phyloP scores from a whole-genome alignment of 148 eudicot genomes.

The Simmondsia chinensis region DNA sequence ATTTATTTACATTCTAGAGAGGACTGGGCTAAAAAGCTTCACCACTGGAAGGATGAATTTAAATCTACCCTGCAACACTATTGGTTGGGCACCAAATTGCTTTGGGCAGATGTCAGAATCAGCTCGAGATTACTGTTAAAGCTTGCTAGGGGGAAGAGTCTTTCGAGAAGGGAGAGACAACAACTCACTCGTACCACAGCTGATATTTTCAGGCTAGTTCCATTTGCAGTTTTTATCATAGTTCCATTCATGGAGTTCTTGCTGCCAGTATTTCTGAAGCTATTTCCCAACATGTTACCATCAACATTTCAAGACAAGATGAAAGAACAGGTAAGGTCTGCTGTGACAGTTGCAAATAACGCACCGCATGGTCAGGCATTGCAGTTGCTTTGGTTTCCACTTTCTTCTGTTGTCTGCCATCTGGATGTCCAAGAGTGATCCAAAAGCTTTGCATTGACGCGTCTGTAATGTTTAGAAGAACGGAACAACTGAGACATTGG shows the following conservation, averaged over 20 bases:
- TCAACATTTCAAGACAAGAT: conserved; percentile 88
- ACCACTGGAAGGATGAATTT: conserved; percentile 65
- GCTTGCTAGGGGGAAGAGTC: conserved; percentile 62
- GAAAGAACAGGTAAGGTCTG: conserved; percentile 62
- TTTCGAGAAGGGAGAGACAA: conserved; percentile 82
- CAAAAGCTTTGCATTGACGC: no score
- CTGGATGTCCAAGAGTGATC: no score
- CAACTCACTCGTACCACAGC: conserved; percentile 87
- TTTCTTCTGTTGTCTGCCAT: no score
- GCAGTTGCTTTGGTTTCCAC: neutral
- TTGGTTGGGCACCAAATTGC: conserved; percentile 76
- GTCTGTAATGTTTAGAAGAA: no score
- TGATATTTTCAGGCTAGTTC: conserved; percentile 90
- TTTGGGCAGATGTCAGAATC: conserved; percentile 85
- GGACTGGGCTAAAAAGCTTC: conserved; percentile 74
- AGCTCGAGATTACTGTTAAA: conserved; percentile 59
- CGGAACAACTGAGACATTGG: no score
- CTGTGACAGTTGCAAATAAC: conserved; percentile 3
- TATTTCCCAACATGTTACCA: conserved; percentile 85
- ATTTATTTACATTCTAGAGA: conserved; percentile 26
- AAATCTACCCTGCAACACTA: conserved; percentile 62
- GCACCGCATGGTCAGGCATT: no score
- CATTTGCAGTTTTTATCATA: conserved; percentile 71
- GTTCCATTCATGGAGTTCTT: conserved; percentile 91
- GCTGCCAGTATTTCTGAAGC: conserved; percentile 65